A percentile compares a stretch with the other conserved stretches of the same genome.
phyloP scores from a whole-genome alignment of 305 asterid genomes.

The Plantago coronopus region DNA sequence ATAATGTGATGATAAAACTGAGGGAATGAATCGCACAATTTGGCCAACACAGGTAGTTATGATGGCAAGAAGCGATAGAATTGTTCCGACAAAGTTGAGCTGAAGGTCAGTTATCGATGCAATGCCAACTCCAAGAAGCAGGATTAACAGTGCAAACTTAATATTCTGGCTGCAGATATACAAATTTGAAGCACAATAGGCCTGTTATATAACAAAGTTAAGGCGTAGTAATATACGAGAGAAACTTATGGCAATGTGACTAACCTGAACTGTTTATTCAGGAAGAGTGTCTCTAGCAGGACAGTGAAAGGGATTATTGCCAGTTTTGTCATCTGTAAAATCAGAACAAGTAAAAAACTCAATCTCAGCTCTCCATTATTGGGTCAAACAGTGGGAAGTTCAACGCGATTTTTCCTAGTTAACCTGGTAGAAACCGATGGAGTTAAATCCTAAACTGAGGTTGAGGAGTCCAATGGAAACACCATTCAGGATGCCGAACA shows the following conservation, averaged over 20 bases:
- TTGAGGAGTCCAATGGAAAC: conserved; percentile 87
- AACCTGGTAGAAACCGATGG: conserved; percentile 94
- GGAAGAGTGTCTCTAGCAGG: conserved; percentile 64
- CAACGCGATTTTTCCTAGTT: not conserved
- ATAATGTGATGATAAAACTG: not conserved
- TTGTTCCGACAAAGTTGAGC: conserved; percentile 74
- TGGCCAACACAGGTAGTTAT: conserved; percentile 82
- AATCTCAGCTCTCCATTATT: no score
- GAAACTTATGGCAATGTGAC: not conserved
- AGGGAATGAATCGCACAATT: conserved; percentile 45
- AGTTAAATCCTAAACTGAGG: conserved; percentile 85
- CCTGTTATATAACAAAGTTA: not conserved
- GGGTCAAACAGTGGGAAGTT: no score
- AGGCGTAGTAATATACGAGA: no score
- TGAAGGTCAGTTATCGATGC: conserved; percentile 89
- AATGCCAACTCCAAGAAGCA: conserved; percentile 74
- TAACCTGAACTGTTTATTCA: conserved; percentile 82
- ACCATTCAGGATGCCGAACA: conserved; percentile 77
- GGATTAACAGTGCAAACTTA: conserved; percentile 52
- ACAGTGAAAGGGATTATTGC: conserved; percentile 96
- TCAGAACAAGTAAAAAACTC: not conserved
- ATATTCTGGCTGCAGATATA: conserved; percentile 55
- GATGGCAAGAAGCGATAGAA: conserved; percentile 80
- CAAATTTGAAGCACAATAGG: no score
- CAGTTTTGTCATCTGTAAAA: conserved; percentile 82